phyloP scores from a whole-genome alignment of 768 basidiomycete species.

The Mycena vitilis region DNA sequence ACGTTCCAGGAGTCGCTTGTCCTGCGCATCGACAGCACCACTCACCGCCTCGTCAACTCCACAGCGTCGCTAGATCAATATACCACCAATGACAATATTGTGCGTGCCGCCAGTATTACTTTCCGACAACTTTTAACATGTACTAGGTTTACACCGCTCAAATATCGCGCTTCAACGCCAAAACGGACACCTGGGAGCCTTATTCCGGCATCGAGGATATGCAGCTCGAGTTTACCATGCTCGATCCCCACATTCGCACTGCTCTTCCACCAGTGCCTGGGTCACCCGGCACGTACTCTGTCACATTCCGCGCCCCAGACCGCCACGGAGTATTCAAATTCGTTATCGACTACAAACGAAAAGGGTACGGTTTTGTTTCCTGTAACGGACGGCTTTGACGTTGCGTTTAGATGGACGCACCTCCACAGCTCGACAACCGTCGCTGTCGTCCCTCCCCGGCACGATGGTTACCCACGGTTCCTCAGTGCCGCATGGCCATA shows the following conservation, averaged over 20 bases:
- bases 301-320: constrained; percentile 92
- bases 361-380: constrained; percentile 63
- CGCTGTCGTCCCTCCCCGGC: constrained; percentile 91
- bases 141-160: constrained; percentile 77
- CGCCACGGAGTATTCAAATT: constrained; percentile 99
- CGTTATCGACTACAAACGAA: constrained; percentile 89
- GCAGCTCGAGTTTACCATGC: constrained; percentile 98
- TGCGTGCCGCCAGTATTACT: constrained; percentile 47
- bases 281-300: constrained; percentile 75
- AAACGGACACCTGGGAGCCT: constrained; percentile 72
- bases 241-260: constrained; percentile 95
- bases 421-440: constrained; percentile 81
- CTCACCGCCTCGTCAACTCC: constrained; percentile 78
- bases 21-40: constrained; percentile 78
- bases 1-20: constrained; percentile 89
- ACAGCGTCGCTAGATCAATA: constrained; percentile 77
- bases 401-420: constrained; percentile 70
- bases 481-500: constrained; percentile 97
- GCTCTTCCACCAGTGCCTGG: constrained; percentile 70
- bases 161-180: constrained; percentile 75
- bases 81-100: constrained; percentile 88
- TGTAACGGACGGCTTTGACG: constrained; percentile 6
- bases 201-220: constrained; percentile 80
- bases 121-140: constrained; percentile 11
- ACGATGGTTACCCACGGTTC: constrained; percentile 97